A percentile compares a stretch with the other conserved stretches of the same genome.
phyloP scores from a whole-genome alignment of 192 early-diverging fungal species.

The Allomyces macrogynus region DNA sequence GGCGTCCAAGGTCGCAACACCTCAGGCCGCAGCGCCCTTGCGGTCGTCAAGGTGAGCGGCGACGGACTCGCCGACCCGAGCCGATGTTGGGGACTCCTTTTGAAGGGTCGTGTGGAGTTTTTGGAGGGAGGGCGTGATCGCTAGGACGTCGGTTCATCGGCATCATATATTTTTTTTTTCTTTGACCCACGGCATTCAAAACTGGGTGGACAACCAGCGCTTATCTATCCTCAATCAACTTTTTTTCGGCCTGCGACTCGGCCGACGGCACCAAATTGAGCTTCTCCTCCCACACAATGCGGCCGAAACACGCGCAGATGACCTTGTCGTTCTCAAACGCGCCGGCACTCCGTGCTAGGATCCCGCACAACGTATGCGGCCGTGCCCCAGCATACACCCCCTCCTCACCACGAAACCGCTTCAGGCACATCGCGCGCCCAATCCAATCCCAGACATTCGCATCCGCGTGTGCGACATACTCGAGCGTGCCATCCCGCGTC shows the following conservation, averaged over 20 bases:
- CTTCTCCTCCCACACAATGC: slow-evolving; percentile 70
- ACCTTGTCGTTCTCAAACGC: slow-evolving; percentile 77
- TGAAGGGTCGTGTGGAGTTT: too few relatives aligned
- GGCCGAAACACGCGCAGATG: slow-evolving; percentile 65
- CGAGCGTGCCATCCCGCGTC: slow-evolving; percentile 43
- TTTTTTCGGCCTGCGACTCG: neutral
- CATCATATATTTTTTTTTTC: too few relatives aligned
- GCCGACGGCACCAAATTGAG: neutral
- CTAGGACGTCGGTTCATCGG: too few relatives aligned
- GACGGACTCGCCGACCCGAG: too few relatives aligned
- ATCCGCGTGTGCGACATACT: slow-evolving; percentile 46
- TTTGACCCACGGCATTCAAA: too few relatives aligned
- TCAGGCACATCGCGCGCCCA: slow-evolving; percentile 62
- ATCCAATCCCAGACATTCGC: slow-evolving; percentile 75
- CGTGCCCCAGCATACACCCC: slow-evolving; percentile 30
- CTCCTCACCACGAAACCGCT: slow-evolving; percentile 6
- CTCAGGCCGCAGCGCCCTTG: too few relatives aligned
- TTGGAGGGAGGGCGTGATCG: too few relatives aligned
- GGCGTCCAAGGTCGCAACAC: too few relatives aligned
- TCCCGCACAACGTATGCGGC: slow-evolving; percentile 28
- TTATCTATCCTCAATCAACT: too few relatives aligned
- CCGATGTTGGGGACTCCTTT: too few relatives aligned
- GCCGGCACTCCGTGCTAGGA: slow-evolving; percentile 74
- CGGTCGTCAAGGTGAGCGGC: too few relatives aligned
- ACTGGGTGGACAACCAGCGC: too few relatives aligned